These are phyloP conservation scores for Talaromyces amestolkiae DNA, from an alignment of 2,329 filamentous ascomycete genomes.

Conservation along the genomic window DNA sequence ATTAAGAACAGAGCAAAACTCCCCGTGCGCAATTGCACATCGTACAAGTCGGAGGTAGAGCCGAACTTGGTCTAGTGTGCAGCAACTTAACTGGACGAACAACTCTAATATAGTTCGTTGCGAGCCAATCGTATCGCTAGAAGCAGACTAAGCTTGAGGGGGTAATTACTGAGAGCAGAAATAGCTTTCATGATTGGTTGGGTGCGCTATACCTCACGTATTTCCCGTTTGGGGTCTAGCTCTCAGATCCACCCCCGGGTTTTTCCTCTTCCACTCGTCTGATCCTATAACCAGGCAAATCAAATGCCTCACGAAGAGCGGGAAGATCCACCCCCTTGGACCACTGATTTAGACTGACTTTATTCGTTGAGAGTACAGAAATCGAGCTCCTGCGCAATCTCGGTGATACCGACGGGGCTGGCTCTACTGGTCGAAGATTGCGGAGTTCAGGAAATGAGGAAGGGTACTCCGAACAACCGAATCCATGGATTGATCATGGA, in stretches of 20 bases:
- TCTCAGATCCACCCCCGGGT: constrained; percentile 2
- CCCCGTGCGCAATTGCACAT: not conserved
- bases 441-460: not conserved
- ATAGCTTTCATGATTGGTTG: not conserved
- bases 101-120: not conserved
- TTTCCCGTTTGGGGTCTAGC: not conserved
- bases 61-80: not conserved
- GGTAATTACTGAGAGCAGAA: not conserved
- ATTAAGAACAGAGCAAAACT: not conserved
- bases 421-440: not conserved
- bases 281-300: not conserved
- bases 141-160: not conserved
- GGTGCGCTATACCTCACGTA: no score
- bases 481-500: not conserved
- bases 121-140: not conserved
- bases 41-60: not conserved
- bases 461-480: not conserved
- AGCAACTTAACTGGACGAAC: not conserved
- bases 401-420: constrained; percentile 1
- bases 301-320: not conserved
- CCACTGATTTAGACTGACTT: not conserved
- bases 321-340: not conserved
- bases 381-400: not conserved
- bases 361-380: not conserved
- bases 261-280: not conserved